phyloP scores from a whole-genome alignment of 495 filamentous ascomycete species.

The Penicillium turbatum region DNA sequence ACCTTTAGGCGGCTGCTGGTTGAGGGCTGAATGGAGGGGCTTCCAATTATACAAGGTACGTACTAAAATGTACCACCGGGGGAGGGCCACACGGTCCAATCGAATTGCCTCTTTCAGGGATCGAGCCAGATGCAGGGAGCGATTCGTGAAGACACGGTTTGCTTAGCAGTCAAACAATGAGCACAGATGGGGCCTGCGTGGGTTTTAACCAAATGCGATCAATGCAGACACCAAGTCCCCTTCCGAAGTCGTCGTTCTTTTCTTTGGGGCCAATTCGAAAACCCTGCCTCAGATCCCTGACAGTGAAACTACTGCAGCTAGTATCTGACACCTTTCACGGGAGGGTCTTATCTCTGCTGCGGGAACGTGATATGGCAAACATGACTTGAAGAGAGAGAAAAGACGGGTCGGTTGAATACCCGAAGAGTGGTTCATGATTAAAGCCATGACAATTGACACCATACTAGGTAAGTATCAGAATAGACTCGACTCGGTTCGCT shows the following conservation, averaged over 20 bases:
- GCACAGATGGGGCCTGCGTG: not conserved
- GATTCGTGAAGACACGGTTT: not conserved
- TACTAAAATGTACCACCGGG: conserved; percentile 32
- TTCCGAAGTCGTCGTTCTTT: conserved; percentile 4
- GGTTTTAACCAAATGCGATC: conserved; percentile 12
- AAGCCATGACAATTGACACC: conserved; percentile 5
- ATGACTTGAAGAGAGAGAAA: conserved; percentile 10
- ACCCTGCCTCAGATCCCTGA: conserved; percentile 3
- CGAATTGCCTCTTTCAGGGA: conserved; percentile 12
- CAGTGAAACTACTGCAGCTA: conserved; percentile 6
- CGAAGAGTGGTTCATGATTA: conserved; percentile 21
- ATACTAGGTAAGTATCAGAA: conserved; percentile 17
- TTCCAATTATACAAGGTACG: conserved; percentile 24
- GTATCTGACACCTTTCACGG: not conserved
- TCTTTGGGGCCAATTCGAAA: not conserved
- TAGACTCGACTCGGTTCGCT: conserved; percentile 13
- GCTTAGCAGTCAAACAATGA: not conserved
- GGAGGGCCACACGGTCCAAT: conserved; percentile 21
- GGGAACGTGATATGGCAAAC: conserved; percentile 8
- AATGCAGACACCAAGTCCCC: conserved; percentile 9
- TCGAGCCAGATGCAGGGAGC: not conserved
- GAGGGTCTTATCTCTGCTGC: not conserved
- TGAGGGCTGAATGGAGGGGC: conserved; percentile 25
- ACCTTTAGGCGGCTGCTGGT: conserved; percentile 24
- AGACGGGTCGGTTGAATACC: conserved; percentile 22